A percentile compares a stretch with the other conserved stretches of the same genome.
Evolutionary conservation across 2,329 filamentous ascomycete species (phyloP).

Genomic region (Keithomyces neogunnii): DNA sequence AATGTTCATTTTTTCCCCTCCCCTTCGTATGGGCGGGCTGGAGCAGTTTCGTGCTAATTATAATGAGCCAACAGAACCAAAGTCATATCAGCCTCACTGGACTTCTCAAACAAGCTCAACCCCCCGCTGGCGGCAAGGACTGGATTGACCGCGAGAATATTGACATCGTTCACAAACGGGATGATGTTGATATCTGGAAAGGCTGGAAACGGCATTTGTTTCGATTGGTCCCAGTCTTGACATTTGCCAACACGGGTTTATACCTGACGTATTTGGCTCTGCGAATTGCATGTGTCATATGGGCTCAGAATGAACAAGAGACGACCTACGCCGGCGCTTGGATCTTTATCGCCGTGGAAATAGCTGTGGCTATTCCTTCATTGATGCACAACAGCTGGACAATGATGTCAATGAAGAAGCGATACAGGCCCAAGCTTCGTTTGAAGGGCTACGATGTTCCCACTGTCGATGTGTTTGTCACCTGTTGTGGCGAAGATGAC

Average conservation of each 20-base stretch:
- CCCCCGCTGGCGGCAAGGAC: slow-evolving; percentile 23
- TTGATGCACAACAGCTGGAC: slow-evolving; percentile 51
- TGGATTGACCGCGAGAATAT: slow-evolving; percentile 24
- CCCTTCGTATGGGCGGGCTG: too few relatives aligned
- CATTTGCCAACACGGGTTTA: slow-evolving; percentile 30
- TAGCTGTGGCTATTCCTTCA: slow-evolving; percentile 43
- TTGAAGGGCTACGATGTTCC: slow-evolving; percentile 40
- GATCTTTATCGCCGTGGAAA: slow-evolving; percentile 48
- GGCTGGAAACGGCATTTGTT: slow-evolving; percentile 34
- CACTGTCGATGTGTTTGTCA: slow-evolving; percentile 48
- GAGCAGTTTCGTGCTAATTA: slow-evolving; percentile 5
- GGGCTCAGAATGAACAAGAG: slow-evolving; percentile 33
- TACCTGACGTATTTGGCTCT: slow-evolving; percentile 41
- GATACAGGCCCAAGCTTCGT: slow-evolving; percentile 43
- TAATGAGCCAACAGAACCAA: slow-evolving; percentile 24
- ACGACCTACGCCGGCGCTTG: slow-evolving; percentile 41
- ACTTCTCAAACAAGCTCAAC: slow-evolving; percentile 24
- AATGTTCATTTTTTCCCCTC: neutral
- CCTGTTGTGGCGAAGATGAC: slow-evolving; percentile 48
- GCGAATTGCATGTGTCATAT: slow-evolving; percentile 43
- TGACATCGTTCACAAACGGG: slow-evolving; percentile 31
- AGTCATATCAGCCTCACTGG: slow-evolving; percentile 33
- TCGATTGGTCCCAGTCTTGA: slow-evolving; percentile 28
- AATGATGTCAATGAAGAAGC: slow-evolving; percentile 46
- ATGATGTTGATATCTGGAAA: slow-evolving; percentile 34